phyloP scores from a whole-genome alignment of 1,284 basidiomycete species.

The Ceratobasidium sp. region DNA sequence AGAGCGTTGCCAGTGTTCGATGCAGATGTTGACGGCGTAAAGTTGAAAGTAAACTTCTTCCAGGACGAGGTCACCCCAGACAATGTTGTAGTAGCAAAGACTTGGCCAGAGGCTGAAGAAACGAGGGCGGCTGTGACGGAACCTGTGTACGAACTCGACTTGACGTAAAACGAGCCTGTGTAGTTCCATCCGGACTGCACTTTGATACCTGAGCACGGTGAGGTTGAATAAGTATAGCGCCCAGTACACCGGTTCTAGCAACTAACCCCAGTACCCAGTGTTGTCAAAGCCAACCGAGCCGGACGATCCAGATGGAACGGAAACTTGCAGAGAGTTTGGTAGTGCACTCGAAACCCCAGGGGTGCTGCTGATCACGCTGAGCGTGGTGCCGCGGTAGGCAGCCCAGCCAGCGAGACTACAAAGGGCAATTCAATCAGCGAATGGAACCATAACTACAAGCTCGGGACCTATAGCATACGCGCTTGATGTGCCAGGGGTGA shows the following conservation, averaged over 20 bases:
- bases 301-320: constrained; percentile 14
- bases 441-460: too few relatives aligned
- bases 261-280: constrained; percentile 47
- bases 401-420: constrained; percentile 32
- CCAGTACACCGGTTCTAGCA: too few relatives aligned
- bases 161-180: constrained; percentile 72
- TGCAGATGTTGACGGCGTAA: constrained; percentile 61
- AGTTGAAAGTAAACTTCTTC: constrained; percentile 62
- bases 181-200: constrained; percentile 68
- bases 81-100: constrained; percentile 34
- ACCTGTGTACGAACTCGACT: constrained; percentile 60
- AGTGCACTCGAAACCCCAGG: constrained; percentile 31
- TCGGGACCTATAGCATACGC: constrained; percentile 17
- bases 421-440: background rate
- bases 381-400: background rate
- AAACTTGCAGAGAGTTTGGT: constrained; percentile 36
- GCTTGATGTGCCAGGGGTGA: constrained; percentile 23
- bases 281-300: constrained; percentile 40
- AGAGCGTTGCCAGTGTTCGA: constrained; percentile 62
- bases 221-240: background rate
- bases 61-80: constrained; percentile 54
- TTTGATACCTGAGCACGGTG: constrained; percentile 62
- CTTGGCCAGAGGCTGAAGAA: constrained; percentile 36
- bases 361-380: constrained; percentile 25
- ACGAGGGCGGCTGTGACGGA: constrained; percentile 54